phyloP scores from a whole-genome alignment of 164 flowering plant species.

The Taxillus chinensis region DNA sequence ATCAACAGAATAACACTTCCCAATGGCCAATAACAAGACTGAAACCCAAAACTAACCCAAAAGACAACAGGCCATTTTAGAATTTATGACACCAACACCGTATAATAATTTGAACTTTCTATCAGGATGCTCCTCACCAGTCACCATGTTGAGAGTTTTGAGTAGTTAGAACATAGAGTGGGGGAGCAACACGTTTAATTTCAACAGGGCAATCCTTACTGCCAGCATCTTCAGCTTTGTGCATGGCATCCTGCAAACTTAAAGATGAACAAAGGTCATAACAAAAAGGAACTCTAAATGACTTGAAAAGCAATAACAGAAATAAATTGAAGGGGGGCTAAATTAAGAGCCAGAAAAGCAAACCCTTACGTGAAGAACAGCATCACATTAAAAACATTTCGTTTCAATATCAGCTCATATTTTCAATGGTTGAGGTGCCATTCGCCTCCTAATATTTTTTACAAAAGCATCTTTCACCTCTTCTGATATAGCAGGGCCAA shows the following conservation, averaged over 20 bases:
- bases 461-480: constrained; percentile 80
- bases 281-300: neutral
- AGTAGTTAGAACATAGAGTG: constrained; percentile 87
- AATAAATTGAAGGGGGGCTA: neutral
- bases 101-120: no score
- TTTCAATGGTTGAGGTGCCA: constrained; percentile 94
- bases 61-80: no score
- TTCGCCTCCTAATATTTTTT: constrained; percentile 81
- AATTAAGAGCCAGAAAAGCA: neutral
- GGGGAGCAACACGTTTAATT: constrained; percentile 90
- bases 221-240: constrained; percentile 92
- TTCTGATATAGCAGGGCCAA: constrained; percentile 76
- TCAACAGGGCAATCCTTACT: constrained; percentile 90
- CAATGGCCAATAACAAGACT: no score
- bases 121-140: no score
- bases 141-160: constrained; percentile 98
- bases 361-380: constrained; percentile 95
- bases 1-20: no score
- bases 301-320: neutral
- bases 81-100: no score
- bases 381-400: constrained; percentile 95
- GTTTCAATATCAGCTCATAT: constrained; percentile 92
- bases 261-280: constrained; percentile 6
- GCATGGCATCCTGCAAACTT: constrained; percentile 77
- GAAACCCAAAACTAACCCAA: no score